These are phyloP conservation scores for Ascochyta viciae-villosae DNA, from an alignment of 2,329 filamentous ascomycete species.

Conservation along the genomic window DNA sequence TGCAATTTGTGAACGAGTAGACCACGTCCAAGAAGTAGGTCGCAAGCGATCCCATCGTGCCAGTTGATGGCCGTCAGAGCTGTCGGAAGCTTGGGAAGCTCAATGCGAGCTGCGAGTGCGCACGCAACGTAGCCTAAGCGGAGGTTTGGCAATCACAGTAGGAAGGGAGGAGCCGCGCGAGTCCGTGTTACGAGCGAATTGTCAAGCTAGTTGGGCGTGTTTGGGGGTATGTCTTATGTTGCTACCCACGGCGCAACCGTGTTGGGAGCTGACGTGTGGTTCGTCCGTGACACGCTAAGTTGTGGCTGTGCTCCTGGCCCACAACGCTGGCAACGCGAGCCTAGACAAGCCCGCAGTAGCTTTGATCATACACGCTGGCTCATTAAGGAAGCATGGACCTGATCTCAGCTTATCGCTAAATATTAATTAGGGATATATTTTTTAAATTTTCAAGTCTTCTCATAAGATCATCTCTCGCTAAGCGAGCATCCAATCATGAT, in stretches of 20 bases:
- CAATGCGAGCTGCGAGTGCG: slow-evolving; percentile 18
- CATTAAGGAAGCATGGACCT: no score
- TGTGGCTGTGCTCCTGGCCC: slow-evolving; percentile 11
- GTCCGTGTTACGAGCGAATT: slow-evolving; percentile 1
- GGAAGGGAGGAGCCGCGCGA: neutral
- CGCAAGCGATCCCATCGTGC: slow-evolving; percentile 45
- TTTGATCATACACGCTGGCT: no score
- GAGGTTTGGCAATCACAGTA: neutral
- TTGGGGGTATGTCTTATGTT: slow-evolving; percentile 10
- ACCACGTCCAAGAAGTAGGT: slow-evolving; percentile 83
- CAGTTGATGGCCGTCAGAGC: slow-evolving; percentile 20
- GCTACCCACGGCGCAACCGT: slow-evolving; percentile 15
- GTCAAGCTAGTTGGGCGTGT: slow-evolving; percentile 1
- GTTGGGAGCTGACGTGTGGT: slow-evolving; percentile 21
- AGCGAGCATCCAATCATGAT: neutral
- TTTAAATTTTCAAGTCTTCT: no score
- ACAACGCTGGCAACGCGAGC: neutral
- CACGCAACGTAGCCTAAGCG: slow-evolving; percentile 6
- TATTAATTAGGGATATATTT: no score
- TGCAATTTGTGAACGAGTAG: slow-evolving; percentile 91
- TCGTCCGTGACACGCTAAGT: slow-evolving; percentile 16
- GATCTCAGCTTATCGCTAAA: no score
- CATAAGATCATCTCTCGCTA: neutral
- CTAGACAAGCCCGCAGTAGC: neutral
- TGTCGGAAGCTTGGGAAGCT: slow-evolving; percentile 28